phyloP scores from a whole-genome alignment of 2,329 filamentous ascomycete genomes.

The Sclerotinia nivalis region DNA sequence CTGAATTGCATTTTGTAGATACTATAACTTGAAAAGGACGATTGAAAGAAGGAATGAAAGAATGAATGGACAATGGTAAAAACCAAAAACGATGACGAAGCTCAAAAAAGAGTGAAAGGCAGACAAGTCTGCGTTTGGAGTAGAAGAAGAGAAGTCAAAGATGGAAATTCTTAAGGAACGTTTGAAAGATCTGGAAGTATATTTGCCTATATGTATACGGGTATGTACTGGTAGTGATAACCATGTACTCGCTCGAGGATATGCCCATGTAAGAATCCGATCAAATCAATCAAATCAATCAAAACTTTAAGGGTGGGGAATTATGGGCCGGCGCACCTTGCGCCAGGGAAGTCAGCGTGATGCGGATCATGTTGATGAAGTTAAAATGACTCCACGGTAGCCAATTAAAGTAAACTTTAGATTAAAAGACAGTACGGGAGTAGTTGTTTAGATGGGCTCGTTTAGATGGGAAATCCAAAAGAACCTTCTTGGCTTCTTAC shows the following conservation, averaged over 20 bases:
- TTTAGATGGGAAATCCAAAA: neutral
- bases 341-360: neutral
- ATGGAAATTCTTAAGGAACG: neutral
- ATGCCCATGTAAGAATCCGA: neutral
- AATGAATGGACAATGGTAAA: conserved; percentile 13
- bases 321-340: neutral
- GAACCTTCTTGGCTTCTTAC: neutral
- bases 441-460: neutral
- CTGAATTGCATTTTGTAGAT: conserved; percentile 28
- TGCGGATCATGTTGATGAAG: conserved; percentile 10
- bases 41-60: neutral
- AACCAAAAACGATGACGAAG: neutral
- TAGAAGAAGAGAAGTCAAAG: conserved; percentile 9
- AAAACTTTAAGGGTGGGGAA: neutral
- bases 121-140: conserved; percentile 9
- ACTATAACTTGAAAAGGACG: neutral
- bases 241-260: neutral
- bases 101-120: conserved; percentile 17
- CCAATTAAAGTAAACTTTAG: neutral
- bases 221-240: too few relatives aligned
- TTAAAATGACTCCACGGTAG: neutral
- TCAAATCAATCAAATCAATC: neutral
- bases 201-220: neutral
- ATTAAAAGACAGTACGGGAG: neutral
- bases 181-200: neutral